These are phyloP conservation scores for Candida pseudocylindracea DNA, from an alignment of 1,139 yeast species.

Conservation along the genomic window DNA sequence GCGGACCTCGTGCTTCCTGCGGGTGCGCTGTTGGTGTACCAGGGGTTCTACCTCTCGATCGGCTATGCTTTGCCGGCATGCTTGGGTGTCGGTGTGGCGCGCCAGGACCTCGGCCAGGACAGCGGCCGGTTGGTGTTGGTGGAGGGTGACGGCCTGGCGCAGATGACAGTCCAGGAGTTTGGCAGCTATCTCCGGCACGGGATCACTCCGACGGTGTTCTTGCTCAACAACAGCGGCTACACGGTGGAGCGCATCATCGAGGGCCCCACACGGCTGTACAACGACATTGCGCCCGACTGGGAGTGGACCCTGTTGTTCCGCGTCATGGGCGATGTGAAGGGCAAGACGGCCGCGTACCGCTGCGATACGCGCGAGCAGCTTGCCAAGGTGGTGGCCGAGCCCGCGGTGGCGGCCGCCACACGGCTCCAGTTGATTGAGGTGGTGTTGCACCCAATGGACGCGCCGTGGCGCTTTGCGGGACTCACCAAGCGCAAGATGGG, in stretches of 20 bases:
- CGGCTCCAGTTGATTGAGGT: no score
- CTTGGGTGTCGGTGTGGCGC: conserved; percentile 55
- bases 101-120: conserved; percentile 21
- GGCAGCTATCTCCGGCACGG: conserved; percentile 37
- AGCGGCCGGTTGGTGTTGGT: conserved; percentile 38
- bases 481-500: no score
- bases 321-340: conserved; percentile 38
- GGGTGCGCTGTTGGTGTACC: conserved; percentile 29
- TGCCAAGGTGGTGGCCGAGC: conserved; percentile 6
- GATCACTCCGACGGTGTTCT: conserved; percentile 36
- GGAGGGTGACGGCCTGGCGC: conserved; percentile 86
- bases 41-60: conserved; percentile 59
- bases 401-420: no score
- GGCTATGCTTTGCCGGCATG: conserved; percentile 79
- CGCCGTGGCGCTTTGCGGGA: no score
- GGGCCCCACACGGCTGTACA: conserved; percentile 57
- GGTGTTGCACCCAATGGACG: no score
- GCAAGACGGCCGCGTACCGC: conserved; percentile 9
- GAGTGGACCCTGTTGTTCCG: conserved; percentile 46
- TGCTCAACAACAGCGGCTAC: conserved; percentile 70
- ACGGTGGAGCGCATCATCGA: conserved; percentile 69
- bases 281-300: conserved; percentile 66
- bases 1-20: conserved; percentile 39
- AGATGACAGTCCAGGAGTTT: conserved; percentile 72
- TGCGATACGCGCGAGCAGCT: conserved; percentile 9